Percentiles rank a stretch among this genome's conserved stretches.
Conservation (phyloP, 805 yeast species). For the Candida broadrunensis region DNA sequence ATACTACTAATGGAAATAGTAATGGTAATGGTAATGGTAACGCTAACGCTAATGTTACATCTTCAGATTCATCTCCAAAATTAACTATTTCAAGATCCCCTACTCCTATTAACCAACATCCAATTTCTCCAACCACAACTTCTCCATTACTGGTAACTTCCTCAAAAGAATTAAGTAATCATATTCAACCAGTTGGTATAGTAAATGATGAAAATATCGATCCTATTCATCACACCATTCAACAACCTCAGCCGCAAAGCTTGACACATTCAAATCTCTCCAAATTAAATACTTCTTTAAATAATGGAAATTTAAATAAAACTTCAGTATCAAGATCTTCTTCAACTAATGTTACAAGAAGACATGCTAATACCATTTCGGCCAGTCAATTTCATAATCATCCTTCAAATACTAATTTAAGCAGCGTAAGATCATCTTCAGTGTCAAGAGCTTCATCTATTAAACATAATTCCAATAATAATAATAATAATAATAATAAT, state of each 20-base stretch:
- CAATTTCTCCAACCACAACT: background rate
- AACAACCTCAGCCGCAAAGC: background rate
- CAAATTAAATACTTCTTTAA: background rate
- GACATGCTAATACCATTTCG: background rate
- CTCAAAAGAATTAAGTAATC: slow-evolving; percentile 6
- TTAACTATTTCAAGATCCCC: slow-evolving; percentile 1
- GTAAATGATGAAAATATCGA: background rate
- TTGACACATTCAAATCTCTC: background rate
- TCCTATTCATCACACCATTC: background rate
- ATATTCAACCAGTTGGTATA: slow-evolving; percentile 2
- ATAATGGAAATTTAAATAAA: background rate
- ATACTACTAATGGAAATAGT: background rate
- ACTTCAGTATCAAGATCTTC: background rate
- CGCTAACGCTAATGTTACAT: background rate
- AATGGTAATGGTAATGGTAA: background rate
- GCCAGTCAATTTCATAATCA: background rate
- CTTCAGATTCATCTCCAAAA: slow-evolving; percentile 4
- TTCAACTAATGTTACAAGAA: slow-evolving; percentile 1
- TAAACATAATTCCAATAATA: slow-evolving; percentile 6
- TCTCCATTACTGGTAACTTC: slow-evolving; percentile 7
- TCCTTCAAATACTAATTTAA: background rate
- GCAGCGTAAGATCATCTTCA: slow-evolving; percentile 1
- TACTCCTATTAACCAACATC: slow-evolving; percentile 1
- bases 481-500: background rate
- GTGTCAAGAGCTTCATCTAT: slow-evolving; percentile 16